These are phyloP conservation scores for Pisolithus albus DNA, from an alignment of 768 basidiomycete genomes.

Conservation along the genomic window DNA sequence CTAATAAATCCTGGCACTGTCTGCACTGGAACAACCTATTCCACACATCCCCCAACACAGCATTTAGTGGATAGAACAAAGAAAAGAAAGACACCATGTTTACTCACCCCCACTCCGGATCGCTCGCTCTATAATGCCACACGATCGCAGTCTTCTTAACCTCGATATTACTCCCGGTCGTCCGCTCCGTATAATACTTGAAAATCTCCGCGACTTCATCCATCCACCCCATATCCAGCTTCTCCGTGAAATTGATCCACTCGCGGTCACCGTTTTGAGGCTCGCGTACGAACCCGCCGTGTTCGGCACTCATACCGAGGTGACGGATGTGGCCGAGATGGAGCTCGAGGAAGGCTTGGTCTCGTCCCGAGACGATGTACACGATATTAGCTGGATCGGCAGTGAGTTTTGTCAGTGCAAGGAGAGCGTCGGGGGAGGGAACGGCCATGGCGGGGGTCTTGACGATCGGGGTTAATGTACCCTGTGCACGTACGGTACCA, in stretches of 20 bases:
- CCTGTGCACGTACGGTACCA: constrained; percentile 37
- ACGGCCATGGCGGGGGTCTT: constrained; percentile 84
- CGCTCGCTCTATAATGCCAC: constrained; percentile 91
- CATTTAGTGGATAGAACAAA: constrained; percentile 6
- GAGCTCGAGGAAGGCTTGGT: constrained; percentile 84
- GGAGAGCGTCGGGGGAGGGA: constrained; percentile 68
- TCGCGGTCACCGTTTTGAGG: constrained; percentile 44
- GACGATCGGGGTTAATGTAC: constrained; percentile 95
- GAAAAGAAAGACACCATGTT: neutral
- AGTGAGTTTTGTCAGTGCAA: constrained; percentile 64
- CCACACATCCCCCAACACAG: too few species aligned
- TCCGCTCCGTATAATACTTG: constrained; percentile 93
- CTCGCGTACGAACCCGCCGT: constrained; percentile 85
- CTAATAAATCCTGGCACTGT: constrained; percentile 92
- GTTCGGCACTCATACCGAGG: constrained; percentile 92
- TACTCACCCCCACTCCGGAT: constrained; percentile 93
- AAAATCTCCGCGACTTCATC: constrained; percentile 92
- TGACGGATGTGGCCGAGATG: constrained; percentile 80
- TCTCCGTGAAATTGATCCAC: constrained; percentile 89
- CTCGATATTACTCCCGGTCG: constrained; percentile 94
- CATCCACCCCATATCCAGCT: constrained; percentile 98
- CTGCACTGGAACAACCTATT: constrained; percentile 84
- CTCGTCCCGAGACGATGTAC: constrained; percentile 96
- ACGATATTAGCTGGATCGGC: constrained; percentile 85
- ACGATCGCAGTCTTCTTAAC: constrained; percentile 96